A percentile compares a stretch with the other conserved stretches of the same genome.
Conservation (phyloP, 2,329 filamentous ascomycete genomes). For the Xylariaceae sp. region DNA sequence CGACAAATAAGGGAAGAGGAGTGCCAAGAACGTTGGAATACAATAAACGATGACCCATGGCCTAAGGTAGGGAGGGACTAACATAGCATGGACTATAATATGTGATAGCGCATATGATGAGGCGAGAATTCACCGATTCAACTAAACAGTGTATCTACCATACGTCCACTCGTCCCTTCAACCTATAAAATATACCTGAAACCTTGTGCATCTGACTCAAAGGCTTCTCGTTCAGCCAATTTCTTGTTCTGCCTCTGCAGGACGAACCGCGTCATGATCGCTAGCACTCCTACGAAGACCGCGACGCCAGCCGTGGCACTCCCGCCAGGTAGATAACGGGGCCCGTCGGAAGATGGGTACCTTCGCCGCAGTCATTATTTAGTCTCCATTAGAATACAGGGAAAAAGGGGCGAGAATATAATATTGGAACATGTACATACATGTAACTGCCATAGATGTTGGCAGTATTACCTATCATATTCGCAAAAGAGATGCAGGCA, state of each 20-base stretch:
- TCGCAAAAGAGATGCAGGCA: slow-evolving; percentile 66
- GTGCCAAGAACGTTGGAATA: too few species aligned
- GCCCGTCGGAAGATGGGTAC: slow-evolving; percentile 43
- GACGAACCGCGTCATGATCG: slow-evolving; percentile 54
- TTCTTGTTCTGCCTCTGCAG: slow-evolving; percentile 63
- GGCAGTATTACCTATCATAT: slow-evolving; percentile 65
- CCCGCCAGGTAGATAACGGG: slow-evolving; percentile 55
- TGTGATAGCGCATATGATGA: too few species aligned
- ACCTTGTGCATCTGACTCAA: slow-evolving; percentile 27
- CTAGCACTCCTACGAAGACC: slow-evolving; percentile 59
- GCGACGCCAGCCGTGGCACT: slow-evolving; percentile 65
- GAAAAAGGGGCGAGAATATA: neutral
- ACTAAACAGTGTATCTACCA: too few species aligned
- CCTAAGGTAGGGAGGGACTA: too few species aligned
- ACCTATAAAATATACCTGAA: slow-evolving; percentile 34
- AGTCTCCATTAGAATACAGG: slow-evolving; percentile 28
- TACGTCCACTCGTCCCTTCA: too few species aligned
- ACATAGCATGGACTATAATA: too few species aligned
- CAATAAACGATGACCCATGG: too few species aligned
- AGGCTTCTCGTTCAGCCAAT: slow-evolving; percentile 51
- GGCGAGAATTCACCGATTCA: too few species aligned
- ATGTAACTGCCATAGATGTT: slow-evolving; percentile 53
- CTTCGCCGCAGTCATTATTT: slow-evolving; percentile 8
- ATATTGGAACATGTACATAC: slow-evolving; percentile 30
- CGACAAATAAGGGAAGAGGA: too few species aligned